Evolutionary conservation across 495 filamentous ascomycete genomes (phyloP), one percentile per base, ranked within the genome.

Genomic region (Penicillium lagena): DNA sequence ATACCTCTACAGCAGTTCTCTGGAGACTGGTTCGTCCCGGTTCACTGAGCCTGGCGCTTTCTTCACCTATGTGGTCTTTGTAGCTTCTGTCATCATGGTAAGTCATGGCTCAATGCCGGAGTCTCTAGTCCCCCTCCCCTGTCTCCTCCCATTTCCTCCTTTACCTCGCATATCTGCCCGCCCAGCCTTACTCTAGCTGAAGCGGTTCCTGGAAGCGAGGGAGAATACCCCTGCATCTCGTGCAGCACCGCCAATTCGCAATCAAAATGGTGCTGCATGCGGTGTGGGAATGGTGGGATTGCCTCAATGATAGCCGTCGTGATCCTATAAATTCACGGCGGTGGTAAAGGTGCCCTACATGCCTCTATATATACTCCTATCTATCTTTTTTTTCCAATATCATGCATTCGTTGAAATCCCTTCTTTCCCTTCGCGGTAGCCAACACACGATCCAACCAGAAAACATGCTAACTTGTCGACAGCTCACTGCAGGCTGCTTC

Each of bases 121-220:
- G 22, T 22, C 22, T 22, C 22, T 22, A 22, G 22, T 3, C 22
- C 17, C 4, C 17, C 4, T 4, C 22, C 22, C 22, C 22, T 22
- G 22, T 47, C 51, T 52, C 37, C 29, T 52, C 51, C 46, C 47
- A 3, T 6, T 22, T 22, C 4, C 2, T 6, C 22, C 22, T 22
- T 22, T 22, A 83, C 87, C 85, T 90, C 88, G 76, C 75, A 86
- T 88, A 86, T 85, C 90, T 96, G 90, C 90, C 88, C 90, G 89
- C 80, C 79, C 87, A 90, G 89, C 77, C 78, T 66, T 64, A 43
- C 63, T 56, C 67, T 82, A 82, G 77, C 87, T 91, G 87, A 81
- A 78, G 81, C 89, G 90, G 88, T 95, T 95, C 90, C 89, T 95
- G 86, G 78, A 89, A 83, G 71, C 75, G 90, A 95, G 90, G 90